A percentile compares a stretch with the other conserved stretches of the same genome.
These are phyloP conservation scores for Rhynchospora tenuis DNA, from an alignment of 176 grass and related monocot species.

Conservation along the genomic window DNA sequence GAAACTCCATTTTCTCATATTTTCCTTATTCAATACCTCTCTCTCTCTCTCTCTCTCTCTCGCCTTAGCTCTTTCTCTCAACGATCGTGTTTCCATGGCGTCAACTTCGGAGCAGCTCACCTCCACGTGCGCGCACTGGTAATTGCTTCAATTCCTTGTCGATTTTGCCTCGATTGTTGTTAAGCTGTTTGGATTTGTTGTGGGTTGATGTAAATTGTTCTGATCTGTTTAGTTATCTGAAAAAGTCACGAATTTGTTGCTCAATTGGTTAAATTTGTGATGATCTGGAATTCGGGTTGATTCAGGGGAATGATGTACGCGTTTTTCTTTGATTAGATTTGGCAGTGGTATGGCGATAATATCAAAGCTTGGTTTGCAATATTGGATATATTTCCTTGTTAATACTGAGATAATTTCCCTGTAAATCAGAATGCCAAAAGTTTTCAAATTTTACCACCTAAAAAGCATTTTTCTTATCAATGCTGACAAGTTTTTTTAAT, in stretches of 20 bases:
- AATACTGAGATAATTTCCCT: not conserved
- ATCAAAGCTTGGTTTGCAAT: not conserved
- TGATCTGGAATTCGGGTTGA: not conserved
- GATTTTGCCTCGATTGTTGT: not conserved
- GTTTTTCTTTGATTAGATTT: not conserved
- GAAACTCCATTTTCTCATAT: not conserved
- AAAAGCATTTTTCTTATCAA: not conserved
- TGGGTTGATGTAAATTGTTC: not conserved
- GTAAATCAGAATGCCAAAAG: not conserved
- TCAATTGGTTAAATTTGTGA: slow-evolving; percentile 10
- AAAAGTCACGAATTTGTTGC: not conserved
- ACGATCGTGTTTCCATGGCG: slow-evolving; percentile 5
- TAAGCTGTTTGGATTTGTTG: not conserved
- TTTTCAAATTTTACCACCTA: not conserved
- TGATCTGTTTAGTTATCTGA: not conserved
- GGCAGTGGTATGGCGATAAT: not conserved
- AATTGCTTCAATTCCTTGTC: not conserved
- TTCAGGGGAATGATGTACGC: no score
- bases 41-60: not conserved
- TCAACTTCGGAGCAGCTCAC: slow-evolving; percentile 22
- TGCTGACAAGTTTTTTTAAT: not conserved
- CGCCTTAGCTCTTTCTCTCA: not conserved
- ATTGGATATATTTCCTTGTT: not conserved
- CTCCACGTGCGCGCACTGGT: slow-evolving; percentile 66
- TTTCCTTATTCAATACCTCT: not conserved